Percentiles rank a stretch among this genome's conserved stretches.
Evolutionary conservation across 345 rosid species (phyloP).

Genomic region (Boechera divaricarpa): DNA sequence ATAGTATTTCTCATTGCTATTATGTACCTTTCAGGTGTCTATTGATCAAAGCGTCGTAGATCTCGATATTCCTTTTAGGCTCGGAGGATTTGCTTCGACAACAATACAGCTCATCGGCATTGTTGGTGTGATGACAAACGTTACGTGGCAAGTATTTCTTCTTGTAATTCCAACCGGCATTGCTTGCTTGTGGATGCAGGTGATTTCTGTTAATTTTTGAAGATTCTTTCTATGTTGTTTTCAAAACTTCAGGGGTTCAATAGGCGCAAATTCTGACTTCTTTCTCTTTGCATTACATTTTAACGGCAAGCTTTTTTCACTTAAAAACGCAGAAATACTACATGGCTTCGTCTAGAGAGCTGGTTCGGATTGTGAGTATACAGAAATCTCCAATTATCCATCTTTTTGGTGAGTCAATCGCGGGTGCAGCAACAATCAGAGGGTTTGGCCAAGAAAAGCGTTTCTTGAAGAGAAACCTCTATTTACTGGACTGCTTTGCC

Average conservation of each 20-base stretch:
- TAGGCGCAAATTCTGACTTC: not conserved
- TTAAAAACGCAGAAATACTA: not conserved
- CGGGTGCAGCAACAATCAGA: not conserved
- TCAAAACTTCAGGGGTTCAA: not conserved
- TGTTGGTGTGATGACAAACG: not conserved
- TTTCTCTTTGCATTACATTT: not conserved
- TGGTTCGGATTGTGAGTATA: not conserved
- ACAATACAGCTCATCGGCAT: not conserved
- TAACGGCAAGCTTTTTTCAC: not conserved
- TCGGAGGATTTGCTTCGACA: not conserved
- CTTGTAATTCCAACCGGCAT: not conserved
- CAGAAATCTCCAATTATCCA: not conserved
- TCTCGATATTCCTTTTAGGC: conserved; percentile 2
- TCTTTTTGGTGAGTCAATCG: not conserved
- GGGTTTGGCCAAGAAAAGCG: not conserved
- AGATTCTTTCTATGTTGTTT: not conserved
- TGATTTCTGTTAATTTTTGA: not conserved
- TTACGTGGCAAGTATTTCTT: not conserved
- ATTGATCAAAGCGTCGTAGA: not conserved
- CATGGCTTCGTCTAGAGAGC: not conserved
- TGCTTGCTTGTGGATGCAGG: conserved; percentile 1
- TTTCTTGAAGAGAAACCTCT: not conserved
- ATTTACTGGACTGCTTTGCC: not conserved
- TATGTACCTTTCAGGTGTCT: not conserved
- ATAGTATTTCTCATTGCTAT: not conserved